Conservation (phyloP, 2,329 filamentous ascomycete species). For the Trichoderma semiorbis region DNA sequence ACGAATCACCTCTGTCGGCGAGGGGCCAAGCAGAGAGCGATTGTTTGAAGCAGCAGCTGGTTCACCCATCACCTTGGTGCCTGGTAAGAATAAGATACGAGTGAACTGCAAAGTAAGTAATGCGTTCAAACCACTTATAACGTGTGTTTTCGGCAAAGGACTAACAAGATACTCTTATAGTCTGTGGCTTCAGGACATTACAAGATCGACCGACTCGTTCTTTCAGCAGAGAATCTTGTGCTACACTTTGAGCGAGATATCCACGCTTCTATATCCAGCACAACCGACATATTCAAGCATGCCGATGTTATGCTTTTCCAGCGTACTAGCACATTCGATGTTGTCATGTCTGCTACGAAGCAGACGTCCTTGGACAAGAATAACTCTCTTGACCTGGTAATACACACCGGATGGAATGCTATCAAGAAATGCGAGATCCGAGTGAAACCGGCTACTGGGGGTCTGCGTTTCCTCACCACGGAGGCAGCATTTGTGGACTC, state of each 20-base stretch:
- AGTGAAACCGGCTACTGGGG: conserved; percentile 62
- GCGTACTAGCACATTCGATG: conserved; percentile 63
- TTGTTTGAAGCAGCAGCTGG: conserved; percentile 30
- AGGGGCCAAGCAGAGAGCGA: conserved; percentile 59
- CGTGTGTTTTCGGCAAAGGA: conserved; percentile 1
- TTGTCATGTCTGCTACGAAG: conserved; percentile 62
- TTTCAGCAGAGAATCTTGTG: conserved; percentile 61
- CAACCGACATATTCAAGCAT: conserved; percentile 52
- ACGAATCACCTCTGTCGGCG: conserved; percentile 54
- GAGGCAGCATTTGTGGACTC: conserved; percentile 52
- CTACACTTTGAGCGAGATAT: conserved; percentile 63
- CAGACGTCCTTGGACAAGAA: conserved; percentile 76
- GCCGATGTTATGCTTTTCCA: conserved; percentile 72
- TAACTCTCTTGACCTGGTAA: conserved; percentile 70
- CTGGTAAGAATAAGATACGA: conserved; percentile 45
- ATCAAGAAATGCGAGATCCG: conserved; percentile 57
- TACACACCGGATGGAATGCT: conserved; percentile 72
- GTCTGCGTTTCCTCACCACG: conserved; percentile 59
- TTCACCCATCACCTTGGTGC: conserved; percentile 33
- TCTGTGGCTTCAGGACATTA: conserved; percentile 69
- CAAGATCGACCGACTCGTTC: conserved; percentile 66
- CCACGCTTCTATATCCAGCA: conserved; percentile 44
- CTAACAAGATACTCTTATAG: conserved; percentile 38
- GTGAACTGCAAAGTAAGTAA: conserved; percentile 36
- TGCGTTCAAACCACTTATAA: background rate